phyloP scores from a whole-genome alignment of 1,139 yeast genomes.

The Pichia norvegensis region DNA sequence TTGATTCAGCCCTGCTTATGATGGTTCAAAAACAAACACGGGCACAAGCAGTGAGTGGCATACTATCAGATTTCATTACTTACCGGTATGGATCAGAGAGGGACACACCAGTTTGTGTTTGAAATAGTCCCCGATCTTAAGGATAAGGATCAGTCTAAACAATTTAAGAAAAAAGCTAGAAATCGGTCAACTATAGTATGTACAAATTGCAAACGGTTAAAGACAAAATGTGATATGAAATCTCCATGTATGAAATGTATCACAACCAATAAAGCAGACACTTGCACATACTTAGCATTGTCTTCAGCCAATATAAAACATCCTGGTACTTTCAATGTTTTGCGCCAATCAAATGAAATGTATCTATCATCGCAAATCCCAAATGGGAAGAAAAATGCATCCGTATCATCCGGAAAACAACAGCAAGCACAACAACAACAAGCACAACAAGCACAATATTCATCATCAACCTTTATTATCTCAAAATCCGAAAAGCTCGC shows the following conservation, averaged over 20 bases:
- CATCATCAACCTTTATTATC: too few relatives aligned
- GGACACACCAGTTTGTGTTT: not conserved
- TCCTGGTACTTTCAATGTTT: not conserved
- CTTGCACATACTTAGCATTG: slow-evolving; percentile 1
- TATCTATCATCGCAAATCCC: not conserved
- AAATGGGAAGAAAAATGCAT: not conserved
- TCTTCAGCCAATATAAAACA: not conserved
- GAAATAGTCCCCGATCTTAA: too few relatives aligned
- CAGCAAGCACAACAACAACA: not conserved
- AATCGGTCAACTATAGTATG: slow-evolving; percentile 12
- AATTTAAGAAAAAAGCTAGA: slow-evolving; percentile 1
- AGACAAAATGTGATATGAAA: slow-evolving; percentile 11
- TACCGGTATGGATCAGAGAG: not conserved
- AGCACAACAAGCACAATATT: too few relatives aligned
- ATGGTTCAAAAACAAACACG: too few relatives aligned
- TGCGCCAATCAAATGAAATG: not conserved
- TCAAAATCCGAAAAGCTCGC: too few relatives aligned
- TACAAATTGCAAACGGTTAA: slow-evolving; percentile 9
- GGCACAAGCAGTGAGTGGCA: too few relatives aligned
- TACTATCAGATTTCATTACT: too few relatives aligned
- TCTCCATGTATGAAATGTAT: slow-evolving; percentile 11
- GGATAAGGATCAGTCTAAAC: not conserved
- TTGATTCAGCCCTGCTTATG: not conserved
- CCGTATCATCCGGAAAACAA: not conserved
- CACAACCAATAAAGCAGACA: not conserved